phyloP scores from a whole-genome alignment of 306 rosid species.

The Parietaria judaica region DNA sequence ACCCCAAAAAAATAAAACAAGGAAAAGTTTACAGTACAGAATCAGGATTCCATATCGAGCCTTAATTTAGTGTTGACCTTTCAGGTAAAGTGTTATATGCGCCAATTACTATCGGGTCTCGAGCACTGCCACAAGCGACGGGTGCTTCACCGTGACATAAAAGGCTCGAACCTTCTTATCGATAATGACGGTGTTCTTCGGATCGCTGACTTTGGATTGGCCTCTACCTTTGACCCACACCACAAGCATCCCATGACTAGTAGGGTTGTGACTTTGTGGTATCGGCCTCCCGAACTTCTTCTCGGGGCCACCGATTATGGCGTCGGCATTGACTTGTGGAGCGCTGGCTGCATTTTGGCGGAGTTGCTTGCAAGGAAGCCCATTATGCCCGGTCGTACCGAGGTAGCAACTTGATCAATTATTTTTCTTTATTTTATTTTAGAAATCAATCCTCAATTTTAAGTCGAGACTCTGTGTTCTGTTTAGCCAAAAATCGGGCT shows the following conservation, averaged over 20 bases:
- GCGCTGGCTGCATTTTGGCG: conserved; percentile 93
- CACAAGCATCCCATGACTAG: conserved; percentile 82
- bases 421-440: conserved; percentile 12
- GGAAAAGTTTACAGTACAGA: no score
- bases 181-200: conserved; percentile 68
- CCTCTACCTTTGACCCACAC: conserved; percentile 74
- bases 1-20: no score
- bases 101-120: conserved; percentile 81
- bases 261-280: conserved; percentile 96
- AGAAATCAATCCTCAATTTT: no score
- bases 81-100: conserved; percentile 91
- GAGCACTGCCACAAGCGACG: conserved; percentile 77
- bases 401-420: conserved; percentile 44
- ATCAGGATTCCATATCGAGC: no score
- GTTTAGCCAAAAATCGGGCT: no score
- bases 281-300: conserved; percentile 92
- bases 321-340: conserved; percentile 89
- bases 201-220: conserved; percentile 94
- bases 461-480: no score
- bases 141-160: conserved; percentile 92
- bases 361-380: conserved; percentile 93
- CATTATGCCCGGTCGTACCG: conserved; percentile 98
- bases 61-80: background rate
- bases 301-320: conserved; percentile 90
- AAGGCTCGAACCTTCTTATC: conserved; percentile 94